Conservation (phyloP, 106 monocot species). For the Dioscorea zingiberensis region DNA sequence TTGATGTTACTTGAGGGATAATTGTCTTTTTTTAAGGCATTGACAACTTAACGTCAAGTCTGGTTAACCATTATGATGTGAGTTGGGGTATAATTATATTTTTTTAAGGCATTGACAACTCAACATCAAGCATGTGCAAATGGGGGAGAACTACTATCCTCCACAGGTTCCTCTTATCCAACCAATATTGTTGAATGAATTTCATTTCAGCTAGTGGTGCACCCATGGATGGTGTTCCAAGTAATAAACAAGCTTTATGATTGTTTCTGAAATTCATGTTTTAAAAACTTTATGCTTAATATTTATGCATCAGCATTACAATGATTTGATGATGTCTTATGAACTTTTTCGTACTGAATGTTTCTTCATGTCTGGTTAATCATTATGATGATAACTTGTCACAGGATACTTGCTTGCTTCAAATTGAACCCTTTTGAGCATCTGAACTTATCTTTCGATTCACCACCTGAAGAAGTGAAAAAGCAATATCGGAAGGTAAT, state of each 20-base stretch:
- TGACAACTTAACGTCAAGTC: no score
- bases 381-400: conserved; percentile 2
- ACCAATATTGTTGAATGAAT: background rate
- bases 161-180: no score
- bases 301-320: background rate
- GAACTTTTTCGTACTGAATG: background rate
- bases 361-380: background rate
- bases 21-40: no score
- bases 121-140: no score
- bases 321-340: background rate
- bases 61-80: no score
- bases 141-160: no score
- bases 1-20: no score
- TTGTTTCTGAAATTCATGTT: background rate
- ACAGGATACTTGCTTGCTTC: conserved; percentile 95
- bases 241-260: background rate
- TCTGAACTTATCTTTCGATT: conserved; percentile 80
- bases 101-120: no score
- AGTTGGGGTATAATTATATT: no score
- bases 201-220: background rate
- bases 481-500: conserved; percentile 89
- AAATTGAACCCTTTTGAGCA: conserved; percentile 98
- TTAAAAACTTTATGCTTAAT: background rate
- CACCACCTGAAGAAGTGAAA: conserved; percentile 78
- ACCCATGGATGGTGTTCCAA: background rate